These are phyloP conservation scores for Cymbopogon citratus DNA, from an alignment of 176 grass and related monocot species.

Conservation along the genomic window DNA sequence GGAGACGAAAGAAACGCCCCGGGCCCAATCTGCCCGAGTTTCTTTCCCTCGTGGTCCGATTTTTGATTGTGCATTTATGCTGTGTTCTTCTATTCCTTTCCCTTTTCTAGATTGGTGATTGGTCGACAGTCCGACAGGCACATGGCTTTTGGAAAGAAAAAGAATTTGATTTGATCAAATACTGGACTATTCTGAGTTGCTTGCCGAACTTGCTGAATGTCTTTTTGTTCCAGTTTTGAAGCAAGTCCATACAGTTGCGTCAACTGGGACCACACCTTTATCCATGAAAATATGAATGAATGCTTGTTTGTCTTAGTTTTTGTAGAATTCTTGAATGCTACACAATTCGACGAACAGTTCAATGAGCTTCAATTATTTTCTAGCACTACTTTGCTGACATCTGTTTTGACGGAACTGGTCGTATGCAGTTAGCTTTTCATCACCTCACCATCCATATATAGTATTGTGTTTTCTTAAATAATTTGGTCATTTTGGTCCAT, in stretches of 20 bases:
- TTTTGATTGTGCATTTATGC: background rate
- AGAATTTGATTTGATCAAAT: background rate
- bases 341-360: background rate
- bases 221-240: background rate
- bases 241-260: background rate
- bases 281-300: no score
- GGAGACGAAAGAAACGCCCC: background rate
- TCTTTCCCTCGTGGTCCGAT: background rate
- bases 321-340: background rate
- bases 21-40: background rate
- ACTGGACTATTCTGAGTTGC: background rate
- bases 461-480: background rate
- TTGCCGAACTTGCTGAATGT: background rate
- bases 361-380: background rate
- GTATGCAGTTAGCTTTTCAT: slow-evolving; percentile 1
- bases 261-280: background rate
- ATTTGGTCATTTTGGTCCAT: background rate
- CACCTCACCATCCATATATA: background rate
- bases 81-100: background rate
- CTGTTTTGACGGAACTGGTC: background rate
- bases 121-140: background rate
- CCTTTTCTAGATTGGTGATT: background rate
- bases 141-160: background rate
- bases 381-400: background rate
- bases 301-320: background rate